Evolutionary conservation across 257 asterid species (phyloP), one percentile per base, ranked within the genome.

Genomic region (Knoxia roxburghii): DNA sequence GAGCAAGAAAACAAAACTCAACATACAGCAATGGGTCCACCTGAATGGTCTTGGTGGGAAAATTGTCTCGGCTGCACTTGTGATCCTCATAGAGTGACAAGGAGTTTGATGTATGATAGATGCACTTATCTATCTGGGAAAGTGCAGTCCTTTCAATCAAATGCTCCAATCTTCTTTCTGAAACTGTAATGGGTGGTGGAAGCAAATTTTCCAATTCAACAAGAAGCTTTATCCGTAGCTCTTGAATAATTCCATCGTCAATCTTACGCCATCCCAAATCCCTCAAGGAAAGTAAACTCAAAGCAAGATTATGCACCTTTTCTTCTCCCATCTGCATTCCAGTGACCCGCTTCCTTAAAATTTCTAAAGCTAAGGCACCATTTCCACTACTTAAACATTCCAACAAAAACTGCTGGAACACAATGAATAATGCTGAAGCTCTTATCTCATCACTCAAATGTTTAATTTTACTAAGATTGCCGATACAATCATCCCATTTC

Each of bases 41-140:
- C 98, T 91, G 98, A 69, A 78, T 35, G 66, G 95, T 91, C 79
- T 83, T 87, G 27, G 89, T 78, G 26, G 96, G 98, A 76, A 89
- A 85, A 71, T 80, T 86, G 58, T 81, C 80, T 41, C 86, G 85
- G 79, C 75, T 81, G 71, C 95, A 91, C 41, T 69, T 82, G 81
- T 91, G 98, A 69, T 91, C 98, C 76, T 87, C 86, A 61, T 81
- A 91, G 66, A 91, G 85, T 13, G 95, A 80, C 53, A 84, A 35
- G 69, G 64, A 59, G 33, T 84, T 82, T 67, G 82, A 80, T 70
- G 71, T 82, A 78, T 92, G 98, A 76, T 89, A 83, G 40, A 61
- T 70, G 72, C 97, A 92, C 24, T 74, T 72, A 65, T 87, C 96
- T 58, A 91, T 72, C 85, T 84, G 89, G 8, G 85, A 82, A 72